Evolutionary conservation across 768 basidiomycete species (phyloP), one percentile per base, ranked within the genome.

Genomic region (Kwoniella dejecticola): DNA sequence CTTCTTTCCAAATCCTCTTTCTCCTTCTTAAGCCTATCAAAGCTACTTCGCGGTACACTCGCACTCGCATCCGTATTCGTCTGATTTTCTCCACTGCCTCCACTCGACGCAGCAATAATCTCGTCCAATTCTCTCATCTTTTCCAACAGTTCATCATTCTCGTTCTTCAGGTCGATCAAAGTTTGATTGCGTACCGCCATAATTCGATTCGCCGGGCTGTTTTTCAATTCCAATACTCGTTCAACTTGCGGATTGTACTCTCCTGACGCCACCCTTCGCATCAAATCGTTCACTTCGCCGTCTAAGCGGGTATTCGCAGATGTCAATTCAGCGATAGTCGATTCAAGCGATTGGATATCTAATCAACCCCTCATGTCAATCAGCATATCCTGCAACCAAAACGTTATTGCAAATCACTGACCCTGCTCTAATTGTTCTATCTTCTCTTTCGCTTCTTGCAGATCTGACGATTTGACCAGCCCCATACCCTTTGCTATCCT

Each of bases 181-280:
- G 84, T 86, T 21, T 84, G 87, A 64, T 87, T 84, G 48, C 92
- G 83, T 27, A 90, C 80, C 45, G 90, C 89, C 13, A 85, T 85
- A 85, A 91, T 90, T 65, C 87, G 82, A 66, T 87, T 83, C n/a
- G 89, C 90, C 0, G 94, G 94, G 68, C 93, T 94, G 45, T 88
- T 86, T 7, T 78, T 79, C 66, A 94, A 78, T 49, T 85, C 74
- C 46, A 78, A 58, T 48, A 66, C 69, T 27, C 77, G 60, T 61
- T 74, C 74, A 30, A 59, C 49, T 19, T 58, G 56, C 4, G 77
- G 68, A 49, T 78, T 77, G 63, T 77, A 77, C 53, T 78, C 77
- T 17, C 77, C 77, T 0, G 74, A 72, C 21, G 72, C 72, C 15
- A 78, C 72, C 11, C 75, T 69, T 4, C 67, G 67, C 72, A 74